phyloP scores from a whole-genome alignment of 768 basidiomycete genomes.

The Stropharia rugosoannulata region DNA sequence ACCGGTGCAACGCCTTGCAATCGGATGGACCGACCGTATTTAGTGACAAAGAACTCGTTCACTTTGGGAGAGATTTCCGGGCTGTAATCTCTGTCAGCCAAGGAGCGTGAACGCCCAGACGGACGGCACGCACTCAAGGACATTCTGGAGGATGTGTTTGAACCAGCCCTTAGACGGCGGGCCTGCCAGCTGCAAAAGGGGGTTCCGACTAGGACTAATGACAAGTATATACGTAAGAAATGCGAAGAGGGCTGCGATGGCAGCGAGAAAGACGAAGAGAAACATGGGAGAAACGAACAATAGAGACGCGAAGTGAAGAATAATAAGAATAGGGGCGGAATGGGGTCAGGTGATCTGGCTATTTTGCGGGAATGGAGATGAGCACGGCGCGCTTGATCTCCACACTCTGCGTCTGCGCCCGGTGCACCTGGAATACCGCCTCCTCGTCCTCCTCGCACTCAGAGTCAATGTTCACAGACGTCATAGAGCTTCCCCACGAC shows the following conservation, averaged over 20 bases:
- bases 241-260: conserved; percentile 12
- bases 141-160: conserved; percentile 48
- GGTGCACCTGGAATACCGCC: conserved; percentile 39
- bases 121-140: conserved; percentile 53
- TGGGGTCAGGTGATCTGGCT: conserved; percentile 5
- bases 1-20: conserved; percentile 71
- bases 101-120: neutral
- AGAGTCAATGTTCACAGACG: conserved; percentile 2
- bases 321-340: neutral
- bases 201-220: conserved; percentile 36
- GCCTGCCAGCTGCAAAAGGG: conserved; percentile 58
- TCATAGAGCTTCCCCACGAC: conserved; percentile 3
- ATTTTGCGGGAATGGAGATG: neutral
- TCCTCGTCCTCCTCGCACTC: conserved; percentile 30
- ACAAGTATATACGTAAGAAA: conserved; percentile 30
- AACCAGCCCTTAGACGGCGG: conserved; percentile 53
- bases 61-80: conserved; percentile 50
- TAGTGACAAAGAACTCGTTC: conserved; percentile 51
- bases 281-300: conserved; percentile 11
- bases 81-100: conserved; percentile 29
- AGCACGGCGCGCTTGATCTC: conserved; percentile 48
- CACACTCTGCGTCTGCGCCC: conserved; percentile 49
- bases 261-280: conserved; percentile 4
- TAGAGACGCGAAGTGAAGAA: neutral
- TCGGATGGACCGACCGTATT: conserved; percentile 70